Evolutionary conservation across 148 eudicot genomes (phyloP).

Genomic region (Rhododendron vialii): DNA sequence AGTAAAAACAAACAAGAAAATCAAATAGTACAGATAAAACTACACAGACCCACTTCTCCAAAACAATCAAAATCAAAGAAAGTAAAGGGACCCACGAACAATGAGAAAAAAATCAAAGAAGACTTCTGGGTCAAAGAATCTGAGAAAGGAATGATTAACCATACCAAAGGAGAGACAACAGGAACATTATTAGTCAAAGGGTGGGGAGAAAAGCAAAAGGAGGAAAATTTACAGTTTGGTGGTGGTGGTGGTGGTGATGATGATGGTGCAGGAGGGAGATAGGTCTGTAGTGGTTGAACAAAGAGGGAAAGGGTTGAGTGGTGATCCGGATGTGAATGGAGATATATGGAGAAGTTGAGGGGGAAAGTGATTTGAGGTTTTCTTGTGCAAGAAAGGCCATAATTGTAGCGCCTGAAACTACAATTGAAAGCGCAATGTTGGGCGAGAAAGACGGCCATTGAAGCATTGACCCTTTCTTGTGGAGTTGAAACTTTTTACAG

Average conservation of each 20-base stretch:
- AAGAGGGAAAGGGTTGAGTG: slow-evolving; percentile 9
- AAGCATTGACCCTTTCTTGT: background rate
- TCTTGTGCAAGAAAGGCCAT: background rate
- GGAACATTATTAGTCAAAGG: background rate
- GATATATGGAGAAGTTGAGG: background rate
- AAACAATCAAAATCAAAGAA: slow-evolving; percentile 6
- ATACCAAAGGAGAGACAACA: background rate
- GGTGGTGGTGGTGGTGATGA: background rate
- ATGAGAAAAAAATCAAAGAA: background rate
- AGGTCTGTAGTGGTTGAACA: background rate
- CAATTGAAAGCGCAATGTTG: background rate
- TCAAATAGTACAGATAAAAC: background rate
- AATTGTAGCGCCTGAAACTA: slow-evolving; percentile 12
- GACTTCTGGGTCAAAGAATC: slow-evolving; percentile 5
- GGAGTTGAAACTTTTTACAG: background rate
- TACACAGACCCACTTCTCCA: background rate
- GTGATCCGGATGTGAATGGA: slow-evolving; percentile 26
- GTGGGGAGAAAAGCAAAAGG: background rate
- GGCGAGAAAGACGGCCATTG: slow-evolving; percentile 8
- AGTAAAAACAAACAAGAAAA: background rate
- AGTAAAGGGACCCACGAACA: background rate
- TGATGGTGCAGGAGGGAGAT: background rate
- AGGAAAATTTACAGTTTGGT: background rate
- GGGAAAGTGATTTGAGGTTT: background rate
- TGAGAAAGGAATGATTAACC: slow-evolving; percentile 8